These are phyloP conservation scores for Penicillium sp. DNA, from an alignment of 2,329 filamentous ascomycete genomes.

Conservation along the genomic window DNA sequence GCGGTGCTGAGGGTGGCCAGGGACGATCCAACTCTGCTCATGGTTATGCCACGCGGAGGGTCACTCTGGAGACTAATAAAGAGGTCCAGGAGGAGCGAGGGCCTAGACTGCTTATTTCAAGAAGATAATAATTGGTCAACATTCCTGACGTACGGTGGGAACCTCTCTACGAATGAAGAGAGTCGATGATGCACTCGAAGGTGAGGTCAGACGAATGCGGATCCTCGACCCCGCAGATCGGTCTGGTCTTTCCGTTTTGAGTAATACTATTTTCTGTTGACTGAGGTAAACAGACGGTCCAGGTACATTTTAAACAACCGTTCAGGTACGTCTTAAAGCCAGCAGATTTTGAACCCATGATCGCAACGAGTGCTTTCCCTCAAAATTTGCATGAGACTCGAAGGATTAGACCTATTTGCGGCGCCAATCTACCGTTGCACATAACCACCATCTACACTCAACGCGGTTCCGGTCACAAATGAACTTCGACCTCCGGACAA, in stretches of 20 bases:
- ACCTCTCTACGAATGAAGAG: background rate
- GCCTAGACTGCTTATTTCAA: background rate
- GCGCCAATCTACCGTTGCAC: background rate
- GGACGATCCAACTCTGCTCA: background rate
- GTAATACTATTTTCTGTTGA: background rate
- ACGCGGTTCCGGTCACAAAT: slow-evolving; percentile 18
- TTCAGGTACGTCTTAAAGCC: no score
- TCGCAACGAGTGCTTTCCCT: no score
- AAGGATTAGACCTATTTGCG: background rate
- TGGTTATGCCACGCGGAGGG: background rate
- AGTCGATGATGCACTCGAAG: slow-evolving; percentile 1
- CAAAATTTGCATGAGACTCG: background rate
- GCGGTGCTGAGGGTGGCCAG: background rate
- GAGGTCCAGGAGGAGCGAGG: background rate
- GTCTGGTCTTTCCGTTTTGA: background rate
- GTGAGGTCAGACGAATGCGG: slow-evolving; percentile 13
- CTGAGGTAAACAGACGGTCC: no score
- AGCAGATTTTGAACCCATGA: no score
- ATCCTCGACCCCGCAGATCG: background rate
- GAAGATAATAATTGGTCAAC: background rate
- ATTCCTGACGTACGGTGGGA: background rate
- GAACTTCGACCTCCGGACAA: slow-evolving; percentile 18
- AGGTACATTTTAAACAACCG: no score
- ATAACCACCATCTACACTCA: slow-evolving; percentile 21
- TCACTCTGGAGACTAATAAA: background rate